Evolutionary conservation across 495 filamentous ascomycete genomes (phyloP).

Genomic region (Lindgomyces ingoldianus): DNA sequence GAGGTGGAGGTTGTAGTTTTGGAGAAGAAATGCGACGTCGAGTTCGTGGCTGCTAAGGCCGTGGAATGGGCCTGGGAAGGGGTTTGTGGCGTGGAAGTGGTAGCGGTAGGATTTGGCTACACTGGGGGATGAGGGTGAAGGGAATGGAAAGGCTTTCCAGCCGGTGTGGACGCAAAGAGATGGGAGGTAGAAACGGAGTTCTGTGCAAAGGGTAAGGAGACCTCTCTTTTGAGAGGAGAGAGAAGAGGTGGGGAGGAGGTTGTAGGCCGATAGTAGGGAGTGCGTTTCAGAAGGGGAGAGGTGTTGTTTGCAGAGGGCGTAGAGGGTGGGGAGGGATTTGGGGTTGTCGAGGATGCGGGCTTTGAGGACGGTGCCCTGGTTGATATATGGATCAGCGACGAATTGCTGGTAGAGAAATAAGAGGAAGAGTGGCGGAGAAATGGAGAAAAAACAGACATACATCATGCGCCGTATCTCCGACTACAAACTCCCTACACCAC

Average conservation of each 20-base stretch:
- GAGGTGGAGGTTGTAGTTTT: not conserved
- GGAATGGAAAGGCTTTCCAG: not conserved
- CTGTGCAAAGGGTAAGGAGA: slow-evolving; percentile 11
- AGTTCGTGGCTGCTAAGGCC: slow-evolving; percentile 23
- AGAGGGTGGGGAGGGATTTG: not conserved
- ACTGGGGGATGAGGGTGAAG: not conserved
- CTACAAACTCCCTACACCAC: slow-evolving; percentile 31
- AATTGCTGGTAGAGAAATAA: not conserved
- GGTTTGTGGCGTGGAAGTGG: slow-evolving; percentile 25
- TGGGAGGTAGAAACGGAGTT: slow-evolving; percentile 28
- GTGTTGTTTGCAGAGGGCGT: slow-evolving; percentile 6
- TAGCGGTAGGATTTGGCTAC: slow-evolving; percentile 1
- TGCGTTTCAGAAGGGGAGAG: slow-evolving; percentile 9
- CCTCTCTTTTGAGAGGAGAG: not conserved
- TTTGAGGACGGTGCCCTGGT: slow-evolving; percentile 28
- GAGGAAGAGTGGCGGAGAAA: not conserved
- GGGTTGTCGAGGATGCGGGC: slow-evolving; percentile 29
- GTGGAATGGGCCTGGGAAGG: slow-evolving; percentile 2
- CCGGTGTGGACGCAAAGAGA: not conserved
- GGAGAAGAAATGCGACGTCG: slow-evolving; percentile 21
- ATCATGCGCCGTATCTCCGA: slow-evolving; percentile 21
- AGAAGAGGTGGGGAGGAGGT: slow-evolving; percentile 2
- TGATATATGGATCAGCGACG: too few species aligned
- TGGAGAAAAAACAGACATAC: slow-evolving; percentile 2
- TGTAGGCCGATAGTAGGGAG: slow-evolving; percentile 19